phyloP scores from a whole-genome alignment of 2,329 filamentous ascomycete genomes.

The Elsinoe necatrix region DNA sequence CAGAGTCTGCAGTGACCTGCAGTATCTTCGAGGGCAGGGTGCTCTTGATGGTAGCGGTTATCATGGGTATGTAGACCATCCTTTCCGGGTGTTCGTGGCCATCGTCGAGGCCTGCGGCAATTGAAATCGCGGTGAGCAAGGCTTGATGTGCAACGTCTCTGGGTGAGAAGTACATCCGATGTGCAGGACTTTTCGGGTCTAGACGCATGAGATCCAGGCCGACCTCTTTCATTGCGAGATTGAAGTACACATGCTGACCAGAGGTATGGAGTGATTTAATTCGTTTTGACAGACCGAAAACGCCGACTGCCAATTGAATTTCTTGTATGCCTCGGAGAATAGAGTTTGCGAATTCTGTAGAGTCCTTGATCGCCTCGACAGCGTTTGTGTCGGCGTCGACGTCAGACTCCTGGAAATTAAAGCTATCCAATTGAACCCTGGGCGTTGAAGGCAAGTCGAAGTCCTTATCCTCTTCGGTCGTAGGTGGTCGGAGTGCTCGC shows the following conservation, averaged over 20 bases:
- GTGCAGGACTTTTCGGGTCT: conserved; percentile 84
- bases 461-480: conserved; percentile 16
- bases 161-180: conserved; percentile 95
- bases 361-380: conserved; percentile 79
- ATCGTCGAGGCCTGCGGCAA: conserved; percentile 85
- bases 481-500: conserved; percentile 36
- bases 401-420: conserved; percentile 46
- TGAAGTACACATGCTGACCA: conserved; percentile 67
- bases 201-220: conserved; percentile 86
- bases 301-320: conserved; percentile 89
- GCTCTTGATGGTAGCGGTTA: conserved; percentile 87
- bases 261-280: conserved; percentile 59
- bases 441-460: conserved; percentile 6
- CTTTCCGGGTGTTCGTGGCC: conserved; percentile 78
- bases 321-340: conserved; percentile 89
- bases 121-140: conserved; percentile 80
- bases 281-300: conserved; percentile 76
- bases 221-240: conserved; percentile 91
- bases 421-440: conserved; percentile 18
- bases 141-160: conserved; percentile 93
- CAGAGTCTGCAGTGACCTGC: conserved; percentile 60
- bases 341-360: conserved; percentile 83
- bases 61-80: conserved; percentile 91
- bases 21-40: conserved; percentile 92
- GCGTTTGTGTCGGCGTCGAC: conserved; percentile 67